A percentile compares a stretch with the other conserved stretches of the same genome.
phyloP scores from a whole-genome alignment of 2,329 filamentous ascomycete species.

The Neonectria faginata region DNA sequence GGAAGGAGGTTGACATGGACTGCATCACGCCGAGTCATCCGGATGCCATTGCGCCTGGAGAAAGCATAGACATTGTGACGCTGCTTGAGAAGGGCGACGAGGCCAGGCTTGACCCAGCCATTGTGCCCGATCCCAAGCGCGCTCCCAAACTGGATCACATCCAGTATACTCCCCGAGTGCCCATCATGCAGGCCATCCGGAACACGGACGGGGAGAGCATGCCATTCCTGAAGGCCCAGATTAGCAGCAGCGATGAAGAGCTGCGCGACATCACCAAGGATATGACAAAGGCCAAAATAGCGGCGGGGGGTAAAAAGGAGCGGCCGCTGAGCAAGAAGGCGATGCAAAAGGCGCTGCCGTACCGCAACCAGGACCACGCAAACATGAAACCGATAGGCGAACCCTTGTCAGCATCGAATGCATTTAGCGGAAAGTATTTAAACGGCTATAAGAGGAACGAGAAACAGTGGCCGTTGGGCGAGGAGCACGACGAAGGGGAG shows the following conservation, averaged over 20 bases:
- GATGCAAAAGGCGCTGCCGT: slow-evolving; percentile 52
- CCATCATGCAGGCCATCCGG: slow-evolving; percentile 82
- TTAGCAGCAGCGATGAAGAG: slow-evolving; percentile 79
- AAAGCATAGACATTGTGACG: slow-evolving; percentile 84
- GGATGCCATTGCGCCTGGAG: slow-evolving; percentile 82
- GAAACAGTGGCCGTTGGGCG: slow-evolving; percentile 44
- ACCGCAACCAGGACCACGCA: slow-evolving; percentile 50
- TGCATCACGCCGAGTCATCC: slow-evolving; percentile 92
- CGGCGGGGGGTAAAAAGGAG: slow-evolving; percentile 38
- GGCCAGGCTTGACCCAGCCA: slow-evolving; percentile 75
- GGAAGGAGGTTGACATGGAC: slow-evolving; percentile 98
- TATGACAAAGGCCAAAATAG: slow-evolving; percentile 54
- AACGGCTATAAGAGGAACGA: slow-evolving; percentile 38
- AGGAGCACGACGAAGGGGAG: slow-evolving; percentile 40
- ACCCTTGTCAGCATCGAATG: slow-evolving; percentile 52
- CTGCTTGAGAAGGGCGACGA: slow-evolving; percentile 78
- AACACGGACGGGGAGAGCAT: slow-evolving; percentile 60
- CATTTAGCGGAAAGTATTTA: slow-evolving; percentile 42
- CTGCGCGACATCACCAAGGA: slow-evolving; percentile 78
- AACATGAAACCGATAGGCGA: slow-evolving; percentile 51
- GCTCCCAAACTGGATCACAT: slow-evolving; percentile 72
- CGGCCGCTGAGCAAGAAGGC: slow-evolving; percentile 42
- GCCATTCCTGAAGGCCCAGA: slow-evolving; percentile 85
- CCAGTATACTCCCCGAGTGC: slow-evolving; percentile 75
- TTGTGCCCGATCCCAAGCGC: slow-evolving; percentile 63